Evolutionary conservation across 805 yeast species (phyloP).

Genomic region (Candida qinlingensis): DNA sequence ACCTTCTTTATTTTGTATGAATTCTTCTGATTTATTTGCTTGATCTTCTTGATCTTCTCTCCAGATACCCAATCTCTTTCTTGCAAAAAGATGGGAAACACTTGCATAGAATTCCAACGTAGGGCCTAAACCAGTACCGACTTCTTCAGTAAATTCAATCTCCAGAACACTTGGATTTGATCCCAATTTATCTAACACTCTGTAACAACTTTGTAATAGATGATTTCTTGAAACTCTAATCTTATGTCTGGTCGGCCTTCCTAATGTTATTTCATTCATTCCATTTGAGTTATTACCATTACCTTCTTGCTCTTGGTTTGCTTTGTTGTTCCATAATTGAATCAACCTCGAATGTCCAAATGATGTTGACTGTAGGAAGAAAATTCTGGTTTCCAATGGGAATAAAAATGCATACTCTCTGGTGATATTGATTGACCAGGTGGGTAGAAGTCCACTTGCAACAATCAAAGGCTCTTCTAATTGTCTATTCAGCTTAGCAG

Average conservation of each 20-base stretch:
- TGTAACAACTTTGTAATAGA: conserved; percentile 70
- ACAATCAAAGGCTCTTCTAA: conserved; percentile 85
- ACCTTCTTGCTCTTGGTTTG: conserved; percentile 35
- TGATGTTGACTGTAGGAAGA: conserved; percentile 79
- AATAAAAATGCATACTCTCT: conserved; percentile 74
- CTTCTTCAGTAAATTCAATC: conserved; percentile 84
- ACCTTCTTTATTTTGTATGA: conserved; percentile 42
- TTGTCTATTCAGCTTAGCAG: conserved; percentile 83
- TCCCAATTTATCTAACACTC: conserved; percentile 72
- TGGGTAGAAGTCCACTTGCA: conserved; percentile 80
- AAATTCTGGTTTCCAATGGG: conserved; percentile 75
- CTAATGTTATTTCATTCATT: conserved; percentile 36
- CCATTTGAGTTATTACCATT: conserved; percentile 27
- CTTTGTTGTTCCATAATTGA: conserved; percentile 64
- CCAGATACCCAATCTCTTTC: conserved; percentile 62
- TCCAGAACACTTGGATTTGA: conserved; percentile 77
- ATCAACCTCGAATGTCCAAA: conserved; percentile 85
- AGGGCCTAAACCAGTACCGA: conserved; percentile 96
- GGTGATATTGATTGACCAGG: conserved; percentile 76
- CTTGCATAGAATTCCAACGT: conserved; percentile 87
- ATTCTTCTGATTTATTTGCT: conserved; percentile 26
- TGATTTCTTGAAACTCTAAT: conserved; percentile 68
- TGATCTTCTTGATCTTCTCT: conserved; percentile 33
- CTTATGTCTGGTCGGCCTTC: conserved; percentile 74
- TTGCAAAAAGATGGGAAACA: conserved; percentile 71